phyloP scores from a whole-genome alignment of 106 monocot genomes.

The Dendrobium nobile region DNA sequence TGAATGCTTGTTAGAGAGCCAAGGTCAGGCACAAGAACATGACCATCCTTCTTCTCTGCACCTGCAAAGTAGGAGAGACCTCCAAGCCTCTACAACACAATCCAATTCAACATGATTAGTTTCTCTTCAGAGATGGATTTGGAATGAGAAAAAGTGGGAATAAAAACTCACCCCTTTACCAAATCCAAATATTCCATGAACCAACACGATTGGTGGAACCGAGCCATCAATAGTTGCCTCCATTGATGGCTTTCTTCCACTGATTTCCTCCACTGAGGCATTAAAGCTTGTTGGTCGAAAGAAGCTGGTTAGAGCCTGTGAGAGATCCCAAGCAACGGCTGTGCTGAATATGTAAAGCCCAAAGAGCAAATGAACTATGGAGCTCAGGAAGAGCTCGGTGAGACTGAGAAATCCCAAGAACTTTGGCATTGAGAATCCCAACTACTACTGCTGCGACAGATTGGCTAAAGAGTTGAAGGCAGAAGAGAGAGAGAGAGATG shows the following conservation, averaged over 20 bases:
- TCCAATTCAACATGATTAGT: not conserved
- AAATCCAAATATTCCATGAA: constrained; percentile 84
- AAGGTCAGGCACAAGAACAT: constrained; percentile 75
- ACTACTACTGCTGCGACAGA: not conserved
- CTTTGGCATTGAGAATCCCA: constrained; percentile 28
- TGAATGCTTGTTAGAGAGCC: constrained; percentile 83
- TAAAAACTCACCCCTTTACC: constrained; percentile 58
- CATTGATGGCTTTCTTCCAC: constrained; percentile 4
- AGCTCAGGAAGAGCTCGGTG: constrained; percentile 66
- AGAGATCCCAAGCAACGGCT: constrained; percentile 85
- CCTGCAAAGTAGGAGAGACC: constrained; percentile 78
- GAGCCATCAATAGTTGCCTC: constrained; percentile 32
- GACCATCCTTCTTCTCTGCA: constrained; percentile 72
- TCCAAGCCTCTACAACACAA: constrained; percentile 57
- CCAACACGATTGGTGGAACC: constrained; percentile 65
- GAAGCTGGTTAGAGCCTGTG: constrained; percentile 28
- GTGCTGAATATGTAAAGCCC: constrained; percentile 91
- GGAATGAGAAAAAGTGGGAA: not conserved
- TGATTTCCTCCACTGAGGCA: not conserved
- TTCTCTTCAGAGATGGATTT: not conserved
- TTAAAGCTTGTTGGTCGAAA: constrained; percentile 8
- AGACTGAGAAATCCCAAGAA: constrained; percentile 33
- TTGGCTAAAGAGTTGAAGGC: not conserved
- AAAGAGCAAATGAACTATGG: constrained; percentile 55
- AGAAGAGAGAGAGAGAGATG: not conserved